Evolutionary conservation across 106 monocot genomes (phyloP).

Genomic region (Amphibolis antarctica): DNA sequence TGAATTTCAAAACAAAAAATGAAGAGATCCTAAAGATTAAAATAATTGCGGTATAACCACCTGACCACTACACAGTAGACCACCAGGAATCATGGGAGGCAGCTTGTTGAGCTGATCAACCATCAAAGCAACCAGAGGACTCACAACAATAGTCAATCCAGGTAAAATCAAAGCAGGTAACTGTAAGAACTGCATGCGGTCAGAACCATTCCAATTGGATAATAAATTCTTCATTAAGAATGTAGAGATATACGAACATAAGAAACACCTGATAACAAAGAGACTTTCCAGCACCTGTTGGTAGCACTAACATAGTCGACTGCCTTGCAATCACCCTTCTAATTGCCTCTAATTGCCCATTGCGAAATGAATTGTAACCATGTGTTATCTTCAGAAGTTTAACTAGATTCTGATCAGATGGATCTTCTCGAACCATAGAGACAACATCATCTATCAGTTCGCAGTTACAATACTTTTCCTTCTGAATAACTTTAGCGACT

Average conservation of each 20-base stretch:
- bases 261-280: slow-evolving; percentile 78
- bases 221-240: neutral
- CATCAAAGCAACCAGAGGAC: slow-evolving; percentile 88
- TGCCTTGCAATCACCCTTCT: slow-evolving; percentile 46
- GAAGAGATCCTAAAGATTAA: neutral
- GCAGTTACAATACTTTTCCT: neutral
- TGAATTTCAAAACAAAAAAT: neutral
- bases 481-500: slow-evolving; percentile 15
- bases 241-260: neutral
- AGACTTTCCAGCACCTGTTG: slow-evolving; percentile 94
- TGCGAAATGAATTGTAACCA: slow-evolving; percentile 78
- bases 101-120: slow-evolving; percentile 81
- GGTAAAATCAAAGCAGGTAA: slow-evolving; percentile 75
- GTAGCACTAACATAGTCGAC: slow-evolving; percentile 82
- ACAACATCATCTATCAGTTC: slow-evolving; percentile 33
- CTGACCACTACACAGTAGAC: slow-evolving; percentile 81
- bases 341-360: slow-evolving; percentile 75
- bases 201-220: neutral
- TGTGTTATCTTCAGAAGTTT: slow-evolving; percentile 56
- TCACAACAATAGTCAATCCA: slow-evolving; percentile 80
- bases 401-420: slow-evolving; percentile 52
- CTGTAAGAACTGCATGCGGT: slow-evolving; percentile 14
- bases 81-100: slow-evolving; percentile 60
- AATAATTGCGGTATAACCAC: slow-evolving; percentile 17
- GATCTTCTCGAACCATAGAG: slow-evolving; percentile 31